Evolutionary conservation across 106 monocot genomes (phyloP), one percentile per base, ranked within the genome.

Genomic region (Allium sativum): DNA sequence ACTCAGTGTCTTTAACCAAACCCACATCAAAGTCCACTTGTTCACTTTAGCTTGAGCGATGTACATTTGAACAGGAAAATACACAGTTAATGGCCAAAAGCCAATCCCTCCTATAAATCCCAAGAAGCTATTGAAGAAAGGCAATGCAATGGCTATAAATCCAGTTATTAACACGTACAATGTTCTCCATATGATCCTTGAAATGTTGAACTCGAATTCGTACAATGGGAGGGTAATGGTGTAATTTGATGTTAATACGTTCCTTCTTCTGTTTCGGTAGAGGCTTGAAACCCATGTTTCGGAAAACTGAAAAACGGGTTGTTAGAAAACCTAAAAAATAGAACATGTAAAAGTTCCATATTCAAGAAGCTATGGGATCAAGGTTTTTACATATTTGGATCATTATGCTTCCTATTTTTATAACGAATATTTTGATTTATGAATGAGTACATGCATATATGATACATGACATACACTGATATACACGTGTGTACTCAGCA

Each of bases 1-100:
- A 48, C 81, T 77, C 70, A 82, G 31, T 14, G 73, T 42, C 77
- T 70, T 14, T 61, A 74, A 45, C 72, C 65, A 81, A 9, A 61
- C 21, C 81, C 81, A 81, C 50, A 54, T 52, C 8, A 1, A 15
- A 21, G 77, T 55, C 21, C 65, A 73, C 73, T 52, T 73, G 4
- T 15, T 18, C 13, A 77, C 66, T 11, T 64, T 48, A 6, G 77
- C 66, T 41, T 73, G 73, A 16, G 47, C 41, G 31, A 82, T 77
- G 70, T 82, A 73, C 82, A 82, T 82, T 62, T 77, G 62, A 3
- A 70, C 62, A 1, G 70, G 61, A 42, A 70, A 70, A 51, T 58
- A 70, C 15, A 70, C 70, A 51, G 81, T 81, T 10, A 77, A 61
- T 0, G 82, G 82, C 82, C 77, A 82, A 46, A 82, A 82, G 0